A percentile compares a stretch with the other conserved stretches of the same genome.
Evolutionary conservation across 768 basidiomycete genomes (phyloP).

Genomic region (Russula sp.): DNA sequence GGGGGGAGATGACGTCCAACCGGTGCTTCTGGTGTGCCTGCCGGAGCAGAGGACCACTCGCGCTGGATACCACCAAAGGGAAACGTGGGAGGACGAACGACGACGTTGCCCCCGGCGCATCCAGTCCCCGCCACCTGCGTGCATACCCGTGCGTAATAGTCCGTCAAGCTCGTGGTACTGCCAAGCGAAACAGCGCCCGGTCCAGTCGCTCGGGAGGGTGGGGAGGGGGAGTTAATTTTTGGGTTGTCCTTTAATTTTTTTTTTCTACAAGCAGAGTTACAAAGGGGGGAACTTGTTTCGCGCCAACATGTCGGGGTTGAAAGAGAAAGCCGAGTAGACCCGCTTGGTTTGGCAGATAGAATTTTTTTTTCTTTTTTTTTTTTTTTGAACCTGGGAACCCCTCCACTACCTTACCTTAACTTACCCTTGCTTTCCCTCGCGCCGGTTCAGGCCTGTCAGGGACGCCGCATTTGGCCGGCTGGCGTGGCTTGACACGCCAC

Average conservation of each 20-base stretch:
- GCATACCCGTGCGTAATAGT: not conserved
- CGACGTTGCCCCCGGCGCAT: not conserved
- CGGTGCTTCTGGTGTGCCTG: constrained; percentile 3
- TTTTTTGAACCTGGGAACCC: not conserved
- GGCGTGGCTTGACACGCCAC: constrained; percentile 2
- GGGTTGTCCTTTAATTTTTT: not conserved
- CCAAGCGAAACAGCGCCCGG: constrained; percentile 3
- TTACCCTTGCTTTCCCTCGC: not conserved
- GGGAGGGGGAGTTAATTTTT: not conserved
- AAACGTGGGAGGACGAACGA: not conserved
- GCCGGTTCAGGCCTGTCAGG: not conserved
- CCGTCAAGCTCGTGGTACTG: constrained; percentile 16
- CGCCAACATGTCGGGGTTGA: constrained; percentile 5
- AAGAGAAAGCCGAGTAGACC: constrained; percentile 8
- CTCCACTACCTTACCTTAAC: not conserved
- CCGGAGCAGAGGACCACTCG: not conserved
- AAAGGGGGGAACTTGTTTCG: not conserved
- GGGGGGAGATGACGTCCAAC: not conserved
- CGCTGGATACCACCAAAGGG: too few species aligned
- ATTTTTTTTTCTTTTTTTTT: not conserved
- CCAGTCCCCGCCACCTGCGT: not conserved
- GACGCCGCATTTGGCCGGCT: not conserved
- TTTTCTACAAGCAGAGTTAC: not conserved
- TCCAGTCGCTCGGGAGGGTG: not conserved
- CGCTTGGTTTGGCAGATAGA: not conserved